Conservation (phyloP, 331 rosid genomes). For the Acacia pycnantha region DNA sequence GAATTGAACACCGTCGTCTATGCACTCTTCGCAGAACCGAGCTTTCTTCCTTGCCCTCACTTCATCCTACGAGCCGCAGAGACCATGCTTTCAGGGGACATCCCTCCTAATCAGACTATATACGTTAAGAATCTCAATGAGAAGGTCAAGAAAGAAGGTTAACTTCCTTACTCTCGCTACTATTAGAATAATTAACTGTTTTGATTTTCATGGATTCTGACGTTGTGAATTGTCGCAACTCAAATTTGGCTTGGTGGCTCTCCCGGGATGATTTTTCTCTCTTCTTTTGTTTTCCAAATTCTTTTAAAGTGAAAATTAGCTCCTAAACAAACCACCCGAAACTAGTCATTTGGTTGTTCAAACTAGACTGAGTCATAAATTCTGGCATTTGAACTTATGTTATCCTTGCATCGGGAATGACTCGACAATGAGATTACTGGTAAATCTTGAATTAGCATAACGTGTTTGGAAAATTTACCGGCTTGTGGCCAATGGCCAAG, state of each 20-base stretch:
- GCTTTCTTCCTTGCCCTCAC: not conserved
- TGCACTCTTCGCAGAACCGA: not conserved
- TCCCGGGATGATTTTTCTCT: not conserved
- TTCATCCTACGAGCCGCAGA: not conserved
- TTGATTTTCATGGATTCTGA: not conserved
- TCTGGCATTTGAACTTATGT: not conserved
- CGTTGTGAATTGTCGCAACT: not conserved
- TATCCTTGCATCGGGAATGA: not conserved
- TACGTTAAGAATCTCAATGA: conserved; percentile 19
- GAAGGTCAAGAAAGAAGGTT: conserved; percentile 19
- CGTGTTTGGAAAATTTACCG: not conserved
- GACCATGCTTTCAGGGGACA: conserved; percentile 17
- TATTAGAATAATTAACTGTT: not conserved
- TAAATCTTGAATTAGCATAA: not conserved
- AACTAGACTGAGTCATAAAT: not conserved
- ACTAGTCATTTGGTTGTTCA: not conserved
- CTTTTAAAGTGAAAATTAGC: not conserved
- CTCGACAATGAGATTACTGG: not conserved
- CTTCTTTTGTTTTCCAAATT: not conserved
- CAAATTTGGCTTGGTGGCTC: not conserved
- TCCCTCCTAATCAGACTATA: conserved; percentile 19
- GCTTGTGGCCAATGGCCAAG: not conserved
- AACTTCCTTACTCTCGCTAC: too few species aligned
- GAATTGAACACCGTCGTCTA: not conserved
- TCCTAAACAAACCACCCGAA: not conserved